phyloP scores from a whole-genome alignment of 805 yeast genomes.

The Lipomyces sp. region DNA sequence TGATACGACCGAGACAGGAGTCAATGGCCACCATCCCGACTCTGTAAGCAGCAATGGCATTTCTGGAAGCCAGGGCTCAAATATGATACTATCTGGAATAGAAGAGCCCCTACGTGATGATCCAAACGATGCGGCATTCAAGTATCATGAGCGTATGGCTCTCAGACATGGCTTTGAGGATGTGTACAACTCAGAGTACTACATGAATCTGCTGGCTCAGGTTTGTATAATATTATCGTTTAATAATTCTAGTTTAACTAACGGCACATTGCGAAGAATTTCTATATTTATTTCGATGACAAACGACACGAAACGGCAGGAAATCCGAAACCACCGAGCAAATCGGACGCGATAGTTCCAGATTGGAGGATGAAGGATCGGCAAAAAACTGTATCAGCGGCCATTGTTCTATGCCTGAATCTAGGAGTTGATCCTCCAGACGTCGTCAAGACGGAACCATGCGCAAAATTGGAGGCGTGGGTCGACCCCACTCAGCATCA shows the following conservation, averaged over 20 bases:
- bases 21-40: constrained; percentile 12
- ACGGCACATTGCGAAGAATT: constrained; percentile 51
- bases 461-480: constrained; percentile 92
- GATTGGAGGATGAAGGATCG: constrained; percentile 96
- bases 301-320: constrained; percentile 92
- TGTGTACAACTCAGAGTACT: constrained; percentile 59
- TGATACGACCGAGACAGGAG: constrained; percentile 7
- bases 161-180: constrained; percentile 63
- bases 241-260: background rate
- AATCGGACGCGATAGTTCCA: constrained; percentile 59
- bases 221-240: constrained; percentile 31
- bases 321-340: constrained; percentile 56
- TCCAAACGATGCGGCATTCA: constrained; percentile 38
- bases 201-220: constrained; percentile 54
- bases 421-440: constrained; percentile 98
- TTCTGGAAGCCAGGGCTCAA: constrained; percentile 16
- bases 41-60: constrained; percentile 8
- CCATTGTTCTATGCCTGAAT: constrained; percentile 85
- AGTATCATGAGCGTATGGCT: constrained; percentile 36
- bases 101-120: constrained; percentile 29
- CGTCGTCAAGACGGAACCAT: constrained; percentile 87
- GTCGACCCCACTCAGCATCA: constrained; percentile 81
- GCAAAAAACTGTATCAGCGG: constrained; percentile 92
- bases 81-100: constrained; percentile 13
- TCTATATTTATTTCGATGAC: constrained; percentile 84